These are phyloP conservation scores for Nicotiana tomentosiformis DNA, from an alignment of 257 asterid genomes.

Conservation along the genomic window DNA sequence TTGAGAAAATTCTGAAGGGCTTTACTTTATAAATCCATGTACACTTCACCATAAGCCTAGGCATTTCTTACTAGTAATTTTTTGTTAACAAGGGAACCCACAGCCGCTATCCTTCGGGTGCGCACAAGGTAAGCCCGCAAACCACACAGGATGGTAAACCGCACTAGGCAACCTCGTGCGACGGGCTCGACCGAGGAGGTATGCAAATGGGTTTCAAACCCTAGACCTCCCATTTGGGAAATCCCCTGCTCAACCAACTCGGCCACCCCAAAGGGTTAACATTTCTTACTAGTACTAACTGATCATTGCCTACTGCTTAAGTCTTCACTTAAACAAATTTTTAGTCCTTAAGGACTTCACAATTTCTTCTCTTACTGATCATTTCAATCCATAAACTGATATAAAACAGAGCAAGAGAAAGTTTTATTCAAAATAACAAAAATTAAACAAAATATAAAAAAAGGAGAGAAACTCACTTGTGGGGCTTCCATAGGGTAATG, in stretches of 20 bases:
- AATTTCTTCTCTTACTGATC: not conserved
- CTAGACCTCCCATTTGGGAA: too few relatives aligned
- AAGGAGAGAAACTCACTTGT: slow-evolving; percentile 23
- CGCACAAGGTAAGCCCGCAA: too few relatives aligned
- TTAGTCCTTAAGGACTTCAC: not conserved
- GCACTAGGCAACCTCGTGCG: too few relatives aligned
- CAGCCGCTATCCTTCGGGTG: too few relatives aligned
- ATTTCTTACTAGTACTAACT: not conserved
- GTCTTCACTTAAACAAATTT: not conserved
- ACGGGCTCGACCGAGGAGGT: too few relatives aligned
- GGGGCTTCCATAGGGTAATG: slow-evolving; percentile 57
- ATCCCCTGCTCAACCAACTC: too few relatives aligned
- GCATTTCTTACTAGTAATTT: not conserved
- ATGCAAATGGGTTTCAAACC: too few relatives aligned
- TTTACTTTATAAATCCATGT: not conserved
- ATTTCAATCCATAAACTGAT: not conserved
- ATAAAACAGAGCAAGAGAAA: not conserved
- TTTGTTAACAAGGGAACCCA: too few relatives aligned
- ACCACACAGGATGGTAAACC: too few relatives aligned
- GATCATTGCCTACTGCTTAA: not conserved
- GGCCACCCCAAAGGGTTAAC: too few relatives aligned
- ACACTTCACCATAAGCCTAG: not conserved
- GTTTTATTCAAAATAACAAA: not conserved
- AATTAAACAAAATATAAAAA: not conserved
- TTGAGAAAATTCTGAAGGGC: not conserved